Evolutionary conservation across 352 stramenopile species (phyloP).

Genomic region (Globisporangium camurandrum): DNA sequence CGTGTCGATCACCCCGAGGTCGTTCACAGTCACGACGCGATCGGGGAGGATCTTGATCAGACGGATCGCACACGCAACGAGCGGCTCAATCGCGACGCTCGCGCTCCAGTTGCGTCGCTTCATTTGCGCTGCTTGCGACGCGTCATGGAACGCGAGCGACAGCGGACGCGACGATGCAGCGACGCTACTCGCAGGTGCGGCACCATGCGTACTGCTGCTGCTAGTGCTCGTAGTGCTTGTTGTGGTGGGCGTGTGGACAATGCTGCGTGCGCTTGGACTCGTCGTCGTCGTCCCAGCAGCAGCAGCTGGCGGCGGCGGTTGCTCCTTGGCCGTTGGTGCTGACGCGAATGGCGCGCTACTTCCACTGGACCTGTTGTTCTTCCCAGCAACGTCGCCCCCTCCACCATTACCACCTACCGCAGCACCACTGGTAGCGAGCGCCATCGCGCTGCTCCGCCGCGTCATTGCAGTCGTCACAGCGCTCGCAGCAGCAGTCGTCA

Average conservation of each 20-base stretch:
- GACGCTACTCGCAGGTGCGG: conserved; percentile 13
- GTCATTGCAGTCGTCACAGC: neutral
- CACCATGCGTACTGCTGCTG: neutral
- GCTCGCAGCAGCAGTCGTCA: conserved; percentile 6
- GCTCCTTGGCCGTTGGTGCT: neutral
- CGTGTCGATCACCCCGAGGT: conserved; percentile 78
- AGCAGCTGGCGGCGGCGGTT: too few species aligned
- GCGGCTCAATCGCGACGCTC: conserved; percentile 45
- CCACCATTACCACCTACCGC: neutral
- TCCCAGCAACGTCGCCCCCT: too few species aligned
- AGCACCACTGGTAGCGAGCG: neutral
- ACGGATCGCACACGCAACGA: conserved; percentile 44
- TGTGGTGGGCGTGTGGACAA: neutral
- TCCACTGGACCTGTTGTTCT: too few species aligned
- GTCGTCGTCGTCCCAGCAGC: conserved; percentile 8
- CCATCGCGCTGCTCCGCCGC: neutral
- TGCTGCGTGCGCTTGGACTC: conserved; percentile 3
- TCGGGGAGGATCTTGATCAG: conserved; percentile 71
- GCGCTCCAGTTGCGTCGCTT: conserved; percentile 52
- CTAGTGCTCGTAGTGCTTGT: neutral
- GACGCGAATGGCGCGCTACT: neutral
- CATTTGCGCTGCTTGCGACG: conserved; percentile 41
- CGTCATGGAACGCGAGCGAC: conserved; percentile 59
- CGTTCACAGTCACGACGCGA: conserved; percentile 73
- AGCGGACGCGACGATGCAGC: conserved; percentile 48